phyloP scores from a whole-genome alignment of 306 rosid species.

The Carpinus fangiana region DNA sequence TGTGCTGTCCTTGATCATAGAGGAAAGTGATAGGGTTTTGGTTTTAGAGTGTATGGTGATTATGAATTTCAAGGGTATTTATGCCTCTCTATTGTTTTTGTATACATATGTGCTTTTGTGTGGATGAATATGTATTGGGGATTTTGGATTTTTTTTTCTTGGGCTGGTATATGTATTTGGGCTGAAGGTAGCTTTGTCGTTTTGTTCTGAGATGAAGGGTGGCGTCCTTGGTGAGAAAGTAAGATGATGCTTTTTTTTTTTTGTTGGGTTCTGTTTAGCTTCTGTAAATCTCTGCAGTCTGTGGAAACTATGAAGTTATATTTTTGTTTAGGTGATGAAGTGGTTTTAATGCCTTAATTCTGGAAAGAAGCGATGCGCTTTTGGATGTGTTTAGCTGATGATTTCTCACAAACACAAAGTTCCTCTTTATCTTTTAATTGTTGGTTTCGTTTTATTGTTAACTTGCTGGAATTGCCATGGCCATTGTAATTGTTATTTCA shows the following conservation, averaged over 20 bases:
- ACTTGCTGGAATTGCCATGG: neutral
- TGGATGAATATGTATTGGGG: neutral
- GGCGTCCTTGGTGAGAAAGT: neutral
- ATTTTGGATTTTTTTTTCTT: neutral
- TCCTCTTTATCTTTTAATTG: neutral
- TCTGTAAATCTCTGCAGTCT: constrained; percentile 6
- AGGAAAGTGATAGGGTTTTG: neutral
- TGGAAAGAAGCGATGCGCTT: constrained; percentile 14
- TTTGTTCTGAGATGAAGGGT: neutral
- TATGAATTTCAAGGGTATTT: neutral
- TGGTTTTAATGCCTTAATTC: neutral
- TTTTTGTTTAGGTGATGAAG: constrained; percentile 15
- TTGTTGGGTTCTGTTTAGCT: neutral
- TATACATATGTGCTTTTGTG: neutral
- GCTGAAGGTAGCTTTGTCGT: constrained; percentile 1
- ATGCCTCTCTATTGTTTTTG: neutral
- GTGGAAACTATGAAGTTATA: neutral
- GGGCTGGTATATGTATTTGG: neutral
- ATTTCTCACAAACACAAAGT: constrained; percentile 8
- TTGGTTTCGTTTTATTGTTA: neutral
- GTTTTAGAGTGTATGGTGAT: neutral
- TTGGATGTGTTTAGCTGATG: neutral
- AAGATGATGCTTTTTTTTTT: neutral
- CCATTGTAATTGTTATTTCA: neutral
- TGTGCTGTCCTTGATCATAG: neutral